Evolutionary conservation across 306 rosid genomes (phyloP), one percentile per base, ranked within the genome.

Genomic region (Castanospermum australe): DNA sequence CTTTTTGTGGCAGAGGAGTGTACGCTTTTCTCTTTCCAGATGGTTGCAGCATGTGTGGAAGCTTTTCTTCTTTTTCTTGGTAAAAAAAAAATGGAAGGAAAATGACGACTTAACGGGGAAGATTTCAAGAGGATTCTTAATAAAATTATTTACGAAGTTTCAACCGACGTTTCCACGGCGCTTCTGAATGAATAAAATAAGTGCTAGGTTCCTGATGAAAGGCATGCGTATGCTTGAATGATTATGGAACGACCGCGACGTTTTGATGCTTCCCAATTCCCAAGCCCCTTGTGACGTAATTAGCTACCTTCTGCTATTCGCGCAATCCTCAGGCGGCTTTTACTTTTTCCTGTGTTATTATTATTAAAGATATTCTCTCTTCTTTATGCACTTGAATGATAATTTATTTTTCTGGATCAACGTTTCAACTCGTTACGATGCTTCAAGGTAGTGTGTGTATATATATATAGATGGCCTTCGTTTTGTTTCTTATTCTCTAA

Each of bases 121-220:
- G n/a, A n/a, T n/a, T n/a, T n/a, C n/a, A n/a, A n/a, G n/a, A n/a
- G n/a, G n/a, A n/a, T n/a, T n/a, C n/a, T n/a, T n/a, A n/a, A n/a
- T n/a, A n/a, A n/a, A n/a, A n/a, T n/a, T n/a, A n/a, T n/a, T n/a
- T n/a, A n/a, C n/a, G n/a, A n/a, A n/a, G n/a, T n/a, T n/a, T n/a
- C n/a, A n/a, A n/a, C n/a, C n/a, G n/a, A n/a, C n/a, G n/a, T n/a
- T n/a, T n/a, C n/a, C n/a, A n/a, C n/a, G n/a, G n/a, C n/a, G n/a
- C n/a, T n/a, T n/a, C n/a, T n/a, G n/a, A n/a, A n/a, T n/a, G n/a
- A 86, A 84, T 59, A 86, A 88, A 84, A 77, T 50, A 70, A 70
- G 48, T 78, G 78, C 59, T 39, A 35, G 60, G 67, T 82, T 30
- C 59, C 67, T 81, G 72, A 50, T 36, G 74, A 51, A 67, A 47